Evolutionary conservation across 2,329 filamentous ascomycete genomes (phyloP), one percentile per base, ranked within the genome.

Genomic region (Colletotrichum destructivum): DNA sequence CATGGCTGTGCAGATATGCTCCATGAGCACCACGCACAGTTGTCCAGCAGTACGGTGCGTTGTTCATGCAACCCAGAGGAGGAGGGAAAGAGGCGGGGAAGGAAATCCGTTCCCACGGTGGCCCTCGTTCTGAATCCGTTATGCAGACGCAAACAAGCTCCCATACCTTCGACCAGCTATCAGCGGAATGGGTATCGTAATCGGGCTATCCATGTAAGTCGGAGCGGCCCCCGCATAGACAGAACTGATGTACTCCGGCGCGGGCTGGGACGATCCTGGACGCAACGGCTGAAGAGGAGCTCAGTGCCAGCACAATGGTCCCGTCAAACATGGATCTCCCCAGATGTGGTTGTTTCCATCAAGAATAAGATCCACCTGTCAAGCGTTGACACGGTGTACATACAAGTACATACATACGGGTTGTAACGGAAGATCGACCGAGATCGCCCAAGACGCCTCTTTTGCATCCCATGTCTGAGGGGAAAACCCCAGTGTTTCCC

Each of bases 251-350:
- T 44, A 54, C 69, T 47, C 59, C 52, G 59, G 57, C 42, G 40
- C 52, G 46, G 65, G 62, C 31, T 47, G 23, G 68, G 68, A 49
- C 35, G 18, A 68, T 59, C 69, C 69, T 26, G 38, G 69, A 68
- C 54, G 57, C 64, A 49, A 62, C 26, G 64, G 49, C 38, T 47
- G 44, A 23, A 26, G 46, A 35, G 51, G 44, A 63, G 38, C 52
- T 49, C 21, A 18, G 26, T 68, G 64, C 57, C 69, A 62, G 47
- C 68, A 35, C 31, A 9, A 38, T 26, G 8, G 16, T 40, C 26
- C 44, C 23, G 15, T 13, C 51, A 18, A 9, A 62, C 69, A 71
- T 46, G 69, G 64, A 31, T 56, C 16, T 56, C 52, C 64, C 64
- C n/a, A 35, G 51, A 59, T 18, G n/a, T 5, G 15, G n/a, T 5